Evolutionary conservation across 2,329 filamentous ascomycete genomes (phyloP).

Genomic region (Xylaria sp.): DNA sequence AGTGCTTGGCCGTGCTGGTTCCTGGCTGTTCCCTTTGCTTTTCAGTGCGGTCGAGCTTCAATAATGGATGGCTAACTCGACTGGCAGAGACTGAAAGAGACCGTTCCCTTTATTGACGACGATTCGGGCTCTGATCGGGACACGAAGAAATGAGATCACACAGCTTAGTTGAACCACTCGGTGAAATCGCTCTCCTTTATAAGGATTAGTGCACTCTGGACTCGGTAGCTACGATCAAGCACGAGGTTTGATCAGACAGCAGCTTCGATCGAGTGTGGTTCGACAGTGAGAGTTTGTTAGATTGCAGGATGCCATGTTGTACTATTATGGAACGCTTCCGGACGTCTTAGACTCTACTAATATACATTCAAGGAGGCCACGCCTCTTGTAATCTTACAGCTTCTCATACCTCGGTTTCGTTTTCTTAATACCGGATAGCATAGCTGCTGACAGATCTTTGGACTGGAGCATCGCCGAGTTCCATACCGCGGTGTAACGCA

Average conservation of each 20-base stretch:
- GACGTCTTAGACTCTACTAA: constrained; percentile 13
- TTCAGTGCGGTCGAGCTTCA: too few relatives aligned
- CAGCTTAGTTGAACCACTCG: not conserved
- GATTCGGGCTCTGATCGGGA: constrained; percentile 63
- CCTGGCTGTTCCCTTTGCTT: not conserved
- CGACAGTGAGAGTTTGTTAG: not conserved
- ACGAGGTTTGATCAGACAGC: not conserved
- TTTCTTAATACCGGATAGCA: constrained; percentile 82
- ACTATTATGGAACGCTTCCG: constrained; percentile 11
- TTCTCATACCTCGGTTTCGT: constrained; percentile 86
- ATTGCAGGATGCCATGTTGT: not conserved
- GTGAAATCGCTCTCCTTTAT: not conserved
- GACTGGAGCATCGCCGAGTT: constrained; percentile 87
- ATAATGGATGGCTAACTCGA: constrained; percentile 36
- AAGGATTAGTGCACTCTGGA: not conserved
- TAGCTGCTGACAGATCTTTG: constrained; percentile 76
- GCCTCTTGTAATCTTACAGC: constrained; percentile 60
- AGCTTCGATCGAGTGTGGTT: not conserved
- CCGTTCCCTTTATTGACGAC: constrained; percentile 60
- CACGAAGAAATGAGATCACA: constrained; percentile 40
- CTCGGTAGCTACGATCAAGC: not conserved
- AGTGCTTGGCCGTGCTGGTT: constrained; percentile 2
- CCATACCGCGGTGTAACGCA: constrained; percentile 89
- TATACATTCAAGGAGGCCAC: constrained; percentile 21
- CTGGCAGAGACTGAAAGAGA: constrained; percentile 62